A percentile compares a stretch with the other conserved stretches of the same genome.
phyloP scores from a whole-genome alignment of 2,329 filamentous ascomycete genomes.

The Penicillium sp. region DNA sequence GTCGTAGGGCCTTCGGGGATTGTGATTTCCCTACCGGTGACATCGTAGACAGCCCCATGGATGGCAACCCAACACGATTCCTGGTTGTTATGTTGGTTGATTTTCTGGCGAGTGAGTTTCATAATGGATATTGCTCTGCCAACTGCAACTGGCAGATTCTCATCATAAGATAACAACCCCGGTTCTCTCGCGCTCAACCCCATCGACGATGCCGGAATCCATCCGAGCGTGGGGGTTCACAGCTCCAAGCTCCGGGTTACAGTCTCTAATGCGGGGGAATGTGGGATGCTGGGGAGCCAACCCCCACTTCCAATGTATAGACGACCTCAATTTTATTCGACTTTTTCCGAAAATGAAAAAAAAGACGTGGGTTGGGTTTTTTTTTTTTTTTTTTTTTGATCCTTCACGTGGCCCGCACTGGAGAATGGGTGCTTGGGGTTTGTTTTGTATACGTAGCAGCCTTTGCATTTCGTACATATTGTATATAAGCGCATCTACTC shows the following conservation, averaged over 20 bases:
- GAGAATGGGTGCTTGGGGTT: too few relatives aligned
- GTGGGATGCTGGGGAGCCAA: too few relatives aligned
- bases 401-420: too few relatives aligned
- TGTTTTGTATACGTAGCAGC: too few relatives aligned
- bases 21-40: slow-evolving; percentile 34
- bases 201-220: neutral
- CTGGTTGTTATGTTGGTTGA: slow-evolving; percentile 49
- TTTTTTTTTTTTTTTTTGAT: neutral
- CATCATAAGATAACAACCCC: neutral
- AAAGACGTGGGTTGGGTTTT: too few relatives aligned
- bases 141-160: neutral
- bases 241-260: neutral
- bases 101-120: slow-evolving; percentile 47
- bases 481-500: too few relatives aligned
- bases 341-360: too few relatives aligned
- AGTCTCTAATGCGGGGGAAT: too few relatives aligned
- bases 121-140: slow-evolving; percentile 1
- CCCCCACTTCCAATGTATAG: neutral
- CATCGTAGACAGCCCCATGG: slow-evolving; percentile 52
- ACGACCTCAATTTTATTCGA: too few relatives aligned
- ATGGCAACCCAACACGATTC: slow-evolving; percentile 54
- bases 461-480: too few relatives aligned
- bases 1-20: neutral
- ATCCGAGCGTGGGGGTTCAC: neutral
- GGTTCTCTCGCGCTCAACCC: neutral